A percentile compares a stretch with the other conserved stretches of the same genome.
These are phyloP conservation scores for Corchorus capsularis DNA, from an alignment of 345 rosid species.

Conservation along the genomic window DNA sequence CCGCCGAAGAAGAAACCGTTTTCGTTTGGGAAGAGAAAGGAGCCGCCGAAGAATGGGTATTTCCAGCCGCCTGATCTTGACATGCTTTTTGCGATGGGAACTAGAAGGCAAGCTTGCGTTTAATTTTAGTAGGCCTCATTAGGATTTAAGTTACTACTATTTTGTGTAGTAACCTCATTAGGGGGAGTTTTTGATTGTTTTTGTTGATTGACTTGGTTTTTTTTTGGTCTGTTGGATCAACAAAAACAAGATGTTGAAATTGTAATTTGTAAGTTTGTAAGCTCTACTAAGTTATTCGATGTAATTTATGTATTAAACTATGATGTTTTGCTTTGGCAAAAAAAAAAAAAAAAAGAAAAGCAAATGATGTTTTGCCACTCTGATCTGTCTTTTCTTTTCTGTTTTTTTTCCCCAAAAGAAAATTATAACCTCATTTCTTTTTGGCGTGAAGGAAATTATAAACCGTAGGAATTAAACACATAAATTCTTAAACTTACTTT, in stretches of 20 bases:
- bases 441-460: no score
- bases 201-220: slow-evolving; percentile 11
- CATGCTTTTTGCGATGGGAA: slow-evolving; percentile 36
- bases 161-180: neutral
- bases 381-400: no score
- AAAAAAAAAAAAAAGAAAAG: no score
- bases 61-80: slow-evolving; percentile 81
- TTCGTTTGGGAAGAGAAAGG: slow-evolving; percentile 35
- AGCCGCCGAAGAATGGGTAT: slow-evolving; percentile 62
- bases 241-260: neutral
- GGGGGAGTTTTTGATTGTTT: neutral
- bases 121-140: neutral
- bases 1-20: slow-evolving; percentile 56
- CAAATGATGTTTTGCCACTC: no score
- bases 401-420: no score
- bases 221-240: neutral
- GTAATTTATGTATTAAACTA: neutral
- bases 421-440: no score
- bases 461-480: no score
- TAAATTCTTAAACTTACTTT: no score
- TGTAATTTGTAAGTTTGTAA: neutral
- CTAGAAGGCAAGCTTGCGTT: slow-evolving; percentile 14
- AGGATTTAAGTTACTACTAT: no score
- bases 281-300: neutral
- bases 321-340: neutral